Percentiles rank a stretch among this genome's conserved stretches.
Conservation (phyloP, 306 rosid genomes). For the Vigna nakashimae region DNA sequence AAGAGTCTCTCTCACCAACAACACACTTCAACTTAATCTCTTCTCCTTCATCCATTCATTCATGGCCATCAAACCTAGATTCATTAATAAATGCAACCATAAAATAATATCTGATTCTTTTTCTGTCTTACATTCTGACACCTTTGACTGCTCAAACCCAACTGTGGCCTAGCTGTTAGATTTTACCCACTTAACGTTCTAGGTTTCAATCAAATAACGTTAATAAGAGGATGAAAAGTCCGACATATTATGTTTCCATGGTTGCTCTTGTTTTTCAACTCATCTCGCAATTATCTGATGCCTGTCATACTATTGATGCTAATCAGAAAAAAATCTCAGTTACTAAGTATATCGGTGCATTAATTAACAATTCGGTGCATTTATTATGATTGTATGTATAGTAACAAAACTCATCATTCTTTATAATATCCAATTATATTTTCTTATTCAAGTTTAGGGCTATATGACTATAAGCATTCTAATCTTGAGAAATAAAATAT, state of each 20-base stretch:
- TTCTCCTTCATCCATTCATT: neutral
- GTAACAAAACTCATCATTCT: too few species aligned
- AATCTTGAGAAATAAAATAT: too few species aligned
- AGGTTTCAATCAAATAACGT: too few species aligned
- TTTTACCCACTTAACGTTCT: neutral
- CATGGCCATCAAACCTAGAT: slow-evolving; percentile 30
- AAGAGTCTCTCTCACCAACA: slow-evolving; percentile 23
- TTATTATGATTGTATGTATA: neutral
- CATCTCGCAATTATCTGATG: neutral
- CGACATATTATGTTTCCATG: too few species aligned
- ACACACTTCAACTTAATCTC: slow-evolving; percentile 28
- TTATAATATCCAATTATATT: too few species aligned
- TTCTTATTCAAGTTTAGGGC: too few species aligned
- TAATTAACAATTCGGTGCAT: neutral
- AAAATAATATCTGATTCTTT: slow-evolving; percentile 32
- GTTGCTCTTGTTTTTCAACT: neutral
- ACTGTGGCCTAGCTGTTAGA: slow-evolving; percentile 15
- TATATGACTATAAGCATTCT: too few species aligned
- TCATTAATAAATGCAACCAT: slow-evolving; percentile 47
- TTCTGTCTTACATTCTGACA: slow-evolving; percentile 34
- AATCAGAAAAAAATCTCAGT: too few species aligned
- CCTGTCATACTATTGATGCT: neutral
- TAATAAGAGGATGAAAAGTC: neutral
- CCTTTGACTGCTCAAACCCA: slow-evolving; percentile 39
- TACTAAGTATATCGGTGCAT: neutral